A percentile compares a stretch with the other conserved stretches of the same genome.
phyloP scores from a whole-genome alignment of 176 grass and related monocot genomes.

The Zea luxurians region DNA sequence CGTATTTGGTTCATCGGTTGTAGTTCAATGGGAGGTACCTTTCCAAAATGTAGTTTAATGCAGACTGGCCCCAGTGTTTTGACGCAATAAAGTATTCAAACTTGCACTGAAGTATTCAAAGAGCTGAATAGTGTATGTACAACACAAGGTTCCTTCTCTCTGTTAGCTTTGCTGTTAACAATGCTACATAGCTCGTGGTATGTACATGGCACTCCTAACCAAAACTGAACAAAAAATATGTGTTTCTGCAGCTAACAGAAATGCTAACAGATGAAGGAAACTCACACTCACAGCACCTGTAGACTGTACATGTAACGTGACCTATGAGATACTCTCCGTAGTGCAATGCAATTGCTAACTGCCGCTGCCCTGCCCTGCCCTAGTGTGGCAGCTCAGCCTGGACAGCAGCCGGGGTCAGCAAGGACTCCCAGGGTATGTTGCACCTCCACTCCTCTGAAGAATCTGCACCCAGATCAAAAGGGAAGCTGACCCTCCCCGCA shows the following conservation, averaged over 20 bases:
- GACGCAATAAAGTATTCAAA: background rate
- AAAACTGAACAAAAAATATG: slow-evolving; percentile 45
- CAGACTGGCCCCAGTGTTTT: background rate
- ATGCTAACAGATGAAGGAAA: slow-evolving; percentile 68
- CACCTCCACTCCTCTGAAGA: slow-evolving; percentile 79
- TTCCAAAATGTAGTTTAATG: slow-evolving; percentile 13
- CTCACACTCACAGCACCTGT: slow-evolving; percentile 31
- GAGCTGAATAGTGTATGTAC: slow-evolving; percentile 13
- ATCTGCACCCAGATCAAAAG: slow-evolving; percentile 57
- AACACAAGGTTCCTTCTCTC: slow-evolving; percentile 37
- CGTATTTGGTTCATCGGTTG: background rate
- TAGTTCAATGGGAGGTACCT: background rate
- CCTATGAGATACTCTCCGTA: background rate
- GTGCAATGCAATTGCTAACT: background rate
- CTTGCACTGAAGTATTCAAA: background rate
- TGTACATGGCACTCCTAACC: slow-evolving; percentile 27
- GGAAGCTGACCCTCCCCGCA: slow-evolving; percentile 44
- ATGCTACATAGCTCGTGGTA: slow-evolving; percentile 25
- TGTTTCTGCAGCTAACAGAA: slow-evolving; percentile 59
- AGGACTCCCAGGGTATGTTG: slow-evolving; percentile 70
- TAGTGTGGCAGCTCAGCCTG: slow-evolving; percentile 52
- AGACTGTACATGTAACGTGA: slow-evolving; percentile 15
- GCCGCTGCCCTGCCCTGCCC: background rate
- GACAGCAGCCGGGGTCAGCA: slow-evolving; percentile 55
- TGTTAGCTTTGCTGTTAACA: slow-evolving; percentile 83